Percentiles rank a stretch among this genome's conserved stretches.
phyloP scores from a whole-genome alignment of 352 stramenopile species.

The Phytophthora tentaculata region DNA sequence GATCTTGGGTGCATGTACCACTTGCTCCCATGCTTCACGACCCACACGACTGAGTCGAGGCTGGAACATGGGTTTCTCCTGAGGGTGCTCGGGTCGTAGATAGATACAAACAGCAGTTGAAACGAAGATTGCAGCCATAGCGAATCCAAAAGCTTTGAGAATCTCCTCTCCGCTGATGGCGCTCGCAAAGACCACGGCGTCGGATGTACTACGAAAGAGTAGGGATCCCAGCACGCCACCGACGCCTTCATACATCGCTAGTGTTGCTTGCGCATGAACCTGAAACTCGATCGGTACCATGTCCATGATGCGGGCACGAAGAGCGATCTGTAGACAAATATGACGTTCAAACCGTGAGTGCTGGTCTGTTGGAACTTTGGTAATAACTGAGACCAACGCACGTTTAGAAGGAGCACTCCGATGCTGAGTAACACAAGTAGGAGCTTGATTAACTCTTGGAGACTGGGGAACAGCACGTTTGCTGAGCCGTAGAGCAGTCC shows the following conservation, averaged over 20 bases:
- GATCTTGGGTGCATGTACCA: constrained; percentile 65
- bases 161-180: constrained; percentile 74
- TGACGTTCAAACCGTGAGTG: neutral
- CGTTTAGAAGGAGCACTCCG: constrained; percentile 66
- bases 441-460: constrained; percentile 49
- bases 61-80: constrained; percentile 60
- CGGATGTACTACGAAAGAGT: constrained; percentile 69
- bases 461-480: constrained; percentile 60
- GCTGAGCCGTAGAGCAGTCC: constrained; percentile 71
- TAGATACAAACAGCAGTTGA: constrained; percentile 61
- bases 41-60: constrained; percentile 59
- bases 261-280: constrained; percentile 73
- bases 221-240: constrained; percentile 64
- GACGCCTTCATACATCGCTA: constrained; percentile 73
- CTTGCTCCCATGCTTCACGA: constrained; percentile 64
- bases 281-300: constrained; percentile 79
- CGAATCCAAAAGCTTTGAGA: constrained; percentile 65
- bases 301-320: constrained; percentile 80
- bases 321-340: constrained; percentile 49
- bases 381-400: constrained; percentile 20
- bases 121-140: constrained; percentile 56
- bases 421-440: constrained; percentile 71
- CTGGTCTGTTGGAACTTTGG: neutral
- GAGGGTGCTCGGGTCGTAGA: constrained; percentile 64
- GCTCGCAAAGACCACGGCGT: constrained; percentile 73